Conservation (phyloP, 768 basidiomycete genomes). For the Auricularia cornea region DNA sequence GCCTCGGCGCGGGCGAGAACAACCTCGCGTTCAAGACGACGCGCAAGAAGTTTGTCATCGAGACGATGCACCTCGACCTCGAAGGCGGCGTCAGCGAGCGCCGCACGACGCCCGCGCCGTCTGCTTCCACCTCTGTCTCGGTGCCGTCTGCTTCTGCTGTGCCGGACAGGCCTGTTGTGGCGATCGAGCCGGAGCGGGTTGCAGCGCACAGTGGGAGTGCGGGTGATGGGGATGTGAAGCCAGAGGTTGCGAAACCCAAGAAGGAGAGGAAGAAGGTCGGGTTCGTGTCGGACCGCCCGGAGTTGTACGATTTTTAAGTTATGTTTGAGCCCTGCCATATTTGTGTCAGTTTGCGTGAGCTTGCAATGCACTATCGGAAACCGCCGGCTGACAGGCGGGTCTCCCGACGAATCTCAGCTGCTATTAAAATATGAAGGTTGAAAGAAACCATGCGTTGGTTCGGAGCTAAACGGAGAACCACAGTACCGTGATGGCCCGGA, state of each 20-base stretch:
- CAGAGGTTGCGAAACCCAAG: slow-evolving; percentile 24
- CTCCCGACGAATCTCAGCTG: too few relatives aligned
- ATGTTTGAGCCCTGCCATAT: not conserved
- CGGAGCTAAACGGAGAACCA: too few relatives aligned
- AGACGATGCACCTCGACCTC: slow-evolving; percentile 82
- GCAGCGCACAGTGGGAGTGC: too few relatives aligned
- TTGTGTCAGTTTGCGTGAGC: too few relatives aligned
- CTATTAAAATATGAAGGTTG: too few relatives aligned
- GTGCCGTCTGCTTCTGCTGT: slow-evolving; percentile 7
- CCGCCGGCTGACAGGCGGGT: too few relatives aligned
- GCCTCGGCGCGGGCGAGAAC: slow-evolving; percentile 77
- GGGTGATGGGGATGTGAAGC: slow-evolving; percentile 8
- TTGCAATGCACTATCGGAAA: too few relatives aligned
- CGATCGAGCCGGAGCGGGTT: slow-evolving; percentile 12
- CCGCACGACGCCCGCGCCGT: slow-evolving; percentile 44
- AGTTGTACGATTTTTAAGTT: slow-evolving; percentile 61
- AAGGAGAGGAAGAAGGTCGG: slow-evolving; percentile 58
- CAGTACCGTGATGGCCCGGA: too few relatives aligned
- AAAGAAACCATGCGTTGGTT: too few relatives aligned
- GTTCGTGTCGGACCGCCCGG: slow-evolving; percentile 58
- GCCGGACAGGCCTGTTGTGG: slow-evolving; percentile 19
- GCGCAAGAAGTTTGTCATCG: slow-evolving; percentile 77
- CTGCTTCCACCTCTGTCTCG: slow-evolving; percentile 6
- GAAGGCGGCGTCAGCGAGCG: slow-evolving; percentile 80
- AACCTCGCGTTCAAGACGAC: slow-evolving; percentile 93